Evolutionary conservation across 2,329 filamentous ascomycete species (phyloP), one percentile per base, ranked within the genome.

Genomic region (Onygenales sp.): DNA sequence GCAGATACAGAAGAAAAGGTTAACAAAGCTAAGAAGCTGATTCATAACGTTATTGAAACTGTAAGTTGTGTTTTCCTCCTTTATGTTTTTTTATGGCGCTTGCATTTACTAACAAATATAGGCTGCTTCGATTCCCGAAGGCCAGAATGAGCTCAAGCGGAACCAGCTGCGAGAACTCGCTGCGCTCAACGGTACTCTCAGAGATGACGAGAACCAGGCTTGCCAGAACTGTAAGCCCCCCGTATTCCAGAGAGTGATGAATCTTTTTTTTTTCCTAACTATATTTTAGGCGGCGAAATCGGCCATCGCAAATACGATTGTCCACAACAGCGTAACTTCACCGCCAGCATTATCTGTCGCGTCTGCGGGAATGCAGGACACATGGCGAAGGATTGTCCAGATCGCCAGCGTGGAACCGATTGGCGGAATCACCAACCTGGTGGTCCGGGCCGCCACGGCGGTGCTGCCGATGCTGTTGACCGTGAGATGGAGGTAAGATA

Each of bases 1-100:
- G 93, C 93, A 66, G 93, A 98, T 67, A 97, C 92, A 39, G 94
- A 98, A 76, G 93, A 98, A 58, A 98, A 98, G 77, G 91, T 98
- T 69, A 95, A 95, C 78, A 98, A 97, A 75, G 93, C 93, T 61
- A 98, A 97, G 79, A 90, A 95, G 74, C 75, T 97, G 57, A 95
- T 98, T 59, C 92, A 98, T 74, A 96, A 97, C 62, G 87, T 98
- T 66, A 97, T 98, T 67, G 93, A 98, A 74, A 98, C 93, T 56
- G 92, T 94, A 79, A 77, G 86, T 81, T 44, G n/a, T 34, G 7
- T 37, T 10, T 47, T 10, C 31, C 17, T 8, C 36, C 21, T 37
- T 39, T 33, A 14, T 40, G 5, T 10, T n/a, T 9, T 42, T 46
- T 50, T 33, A 36, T 33, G 8, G 37, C 7, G n/a, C 45, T 48